A percentile compares a stretch with the other conserved stretches of the same genome.
These are phyloP conservation scores for Castanea sativa DNA, from an alignment of 306 rosid genomes.

Conservation along the genomic window DNA sequence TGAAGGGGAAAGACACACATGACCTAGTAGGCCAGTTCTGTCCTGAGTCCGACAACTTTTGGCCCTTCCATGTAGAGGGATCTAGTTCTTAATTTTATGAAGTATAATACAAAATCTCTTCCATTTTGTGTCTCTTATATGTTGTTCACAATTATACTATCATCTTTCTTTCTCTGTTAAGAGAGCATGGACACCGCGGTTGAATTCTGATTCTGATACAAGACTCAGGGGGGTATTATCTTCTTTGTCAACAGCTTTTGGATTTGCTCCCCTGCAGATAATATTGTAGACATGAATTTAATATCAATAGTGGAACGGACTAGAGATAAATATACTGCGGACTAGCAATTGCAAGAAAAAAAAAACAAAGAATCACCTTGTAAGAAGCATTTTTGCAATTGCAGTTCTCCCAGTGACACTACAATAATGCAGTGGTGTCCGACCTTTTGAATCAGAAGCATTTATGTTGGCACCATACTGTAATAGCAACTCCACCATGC, in stretches of 20 bases:
- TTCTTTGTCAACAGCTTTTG: constrained; percentile 41
- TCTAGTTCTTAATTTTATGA: constrained; percentile 1
- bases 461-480: constrained; percentile 73
- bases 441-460: constrained; percentile 53
- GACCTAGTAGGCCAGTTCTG: constrained; percentile 23
- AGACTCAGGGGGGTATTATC: constrained; percentile 58
- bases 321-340: not conserved
- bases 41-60: not conserved
- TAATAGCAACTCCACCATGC: constrained; percentile 79
- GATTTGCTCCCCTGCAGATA: constrained; percentile 65
- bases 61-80: constrained; percentile 15
- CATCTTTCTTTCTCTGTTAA: constrained; percentile 38
- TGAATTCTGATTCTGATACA: constrained; percentile 38
- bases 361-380: constrained; percentile 36
- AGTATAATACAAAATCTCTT: constrained; percentile 5
- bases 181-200: constrained; percentile 41
- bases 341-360: not conserved
- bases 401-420: constrained; percentile 39
- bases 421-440: constrained; percentile 68
- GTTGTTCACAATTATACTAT: constrained; percentile 18
- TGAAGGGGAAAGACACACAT: not conserved
- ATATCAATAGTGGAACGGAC: not conserved
- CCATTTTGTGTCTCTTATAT: not conserved
- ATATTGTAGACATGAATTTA: not conserved
- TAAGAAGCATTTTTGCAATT: constrained; percentile 53